Conservation (phyloP, 805 yeast species). For the Teunomyces funiuensis region DNA sequence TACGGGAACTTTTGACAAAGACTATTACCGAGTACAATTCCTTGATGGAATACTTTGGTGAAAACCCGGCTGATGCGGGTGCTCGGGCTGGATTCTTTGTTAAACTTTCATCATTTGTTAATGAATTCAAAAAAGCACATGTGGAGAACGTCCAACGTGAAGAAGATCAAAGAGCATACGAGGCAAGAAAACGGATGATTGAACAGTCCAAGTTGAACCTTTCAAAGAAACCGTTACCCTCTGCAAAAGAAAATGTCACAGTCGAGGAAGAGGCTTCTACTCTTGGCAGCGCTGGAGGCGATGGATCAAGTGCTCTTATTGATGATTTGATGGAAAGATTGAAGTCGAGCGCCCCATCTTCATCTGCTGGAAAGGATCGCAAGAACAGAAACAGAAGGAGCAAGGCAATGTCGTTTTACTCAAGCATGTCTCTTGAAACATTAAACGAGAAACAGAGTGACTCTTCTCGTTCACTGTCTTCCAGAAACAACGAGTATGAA, state of each 20-base stretch:
- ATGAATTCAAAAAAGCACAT: conserved; percentile 77
- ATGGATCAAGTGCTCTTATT: conserved; percentile 26
- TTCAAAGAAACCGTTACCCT: not conserved
- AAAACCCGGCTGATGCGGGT: conserved; percentile 68
- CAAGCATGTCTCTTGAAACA: conserved; percentile 27
- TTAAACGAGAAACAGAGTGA: conserved; percentile 12
- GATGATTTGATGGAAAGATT: conserved; percentile 32
- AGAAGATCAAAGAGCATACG: conserved; percentile 62
- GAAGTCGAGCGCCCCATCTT: conserved; percentile 27
- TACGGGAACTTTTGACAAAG: conserved; percentile 61
- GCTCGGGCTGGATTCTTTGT: conserved; percentile 70
- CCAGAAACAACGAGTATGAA: conserved; percentile 27
- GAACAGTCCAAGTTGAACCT: conserved; percentile 21
- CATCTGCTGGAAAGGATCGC: conserved; percentile 15
- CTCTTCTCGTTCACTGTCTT: not conserved
- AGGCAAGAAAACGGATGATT: conserved; percentile 33
- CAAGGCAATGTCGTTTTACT: conserved; percentile 36
- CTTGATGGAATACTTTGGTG: conserved; percentile 87
- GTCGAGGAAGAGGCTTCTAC: conserved; percentile 11
- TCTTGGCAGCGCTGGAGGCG: conserved; percentile 4
- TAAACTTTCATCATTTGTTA: conserved; percentile 76
- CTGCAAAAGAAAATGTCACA: conserved; percentile 10
- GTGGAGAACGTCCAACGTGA: conserved; percentile 77
- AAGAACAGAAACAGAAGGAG: conserved; percentile 24
- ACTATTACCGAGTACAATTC: conserved; percentile 65